Evolutionary conservation across 352 stramenopile genomes (phyloP).

Genomic region (Globisporangium heterothallicum): DNA sequence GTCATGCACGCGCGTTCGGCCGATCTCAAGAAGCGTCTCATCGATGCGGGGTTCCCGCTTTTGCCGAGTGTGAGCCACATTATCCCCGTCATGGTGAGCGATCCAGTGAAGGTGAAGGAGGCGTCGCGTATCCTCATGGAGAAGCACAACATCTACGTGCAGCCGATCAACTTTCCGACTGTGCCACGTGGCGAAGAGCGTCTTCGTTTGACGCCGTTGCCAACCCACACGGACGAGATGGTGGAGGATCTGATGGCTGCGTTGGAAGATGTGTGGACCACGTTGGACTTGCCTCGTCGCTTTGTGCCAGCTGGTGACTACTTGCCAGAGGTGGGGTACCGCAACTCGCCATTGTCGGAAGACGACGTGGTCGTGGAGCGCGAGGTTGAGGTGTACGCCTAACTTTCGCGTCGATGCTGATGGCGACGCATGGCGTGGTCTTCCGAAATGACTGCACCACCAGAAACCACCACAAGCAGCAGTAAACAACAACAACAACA

Average conservation of each 20-base stretch:
- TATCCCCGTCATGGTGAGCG: constrained; percentile 85
- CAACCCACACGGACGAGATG: constrained; percentile 86
- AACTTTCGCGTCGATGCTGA: neutral
- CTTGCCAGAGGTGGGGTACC: constrained; percentile 75
- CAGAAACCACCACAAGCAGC: neutral
- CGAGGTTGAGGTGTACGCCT: constrained; percentile 33
- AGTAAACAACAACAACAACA: constrained; percentile 1
- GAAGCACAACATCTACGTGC: constrained; percentile 89
- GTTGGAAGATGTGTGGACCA: constrained; percentile 85
- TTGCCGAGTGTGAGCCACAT: constrained; percentile 87
- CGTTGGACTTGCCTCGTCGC: constrained; percentile 67
- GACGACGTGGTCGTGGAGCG: constrained; percentile 39
- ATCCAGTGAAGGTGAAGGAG: constrained; percentile 86
- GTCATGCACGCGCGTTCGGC: constrained; percentile 81
- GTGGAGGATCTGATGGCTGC: constrained; percentile 79
- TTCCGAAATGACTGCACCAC: neutral
- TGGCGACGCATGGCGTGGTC: neutral
- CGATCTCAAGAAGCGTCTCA: constrained; percentile 79
- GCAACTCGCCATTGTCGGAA: constrained; percentile 48
- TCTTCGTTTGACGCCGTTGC: constrained; percentile 81
- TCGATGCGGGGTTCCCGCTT: constrained; percentile 80
- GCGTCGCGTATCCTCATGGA: constrained; percentile 88
- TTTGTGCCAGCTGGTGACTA: constrained; percentile 64
- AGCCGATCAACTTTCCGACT: constrained; percentile 91
- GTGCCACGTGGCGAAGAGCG: constrained; percentile 87